A percentile compares a stretch with the other conserved stretches of the same genome.
Evolutionary conservation across 805 yeast species (phyloP).

Genomic region (Spathaspora arborariae): DNA sequence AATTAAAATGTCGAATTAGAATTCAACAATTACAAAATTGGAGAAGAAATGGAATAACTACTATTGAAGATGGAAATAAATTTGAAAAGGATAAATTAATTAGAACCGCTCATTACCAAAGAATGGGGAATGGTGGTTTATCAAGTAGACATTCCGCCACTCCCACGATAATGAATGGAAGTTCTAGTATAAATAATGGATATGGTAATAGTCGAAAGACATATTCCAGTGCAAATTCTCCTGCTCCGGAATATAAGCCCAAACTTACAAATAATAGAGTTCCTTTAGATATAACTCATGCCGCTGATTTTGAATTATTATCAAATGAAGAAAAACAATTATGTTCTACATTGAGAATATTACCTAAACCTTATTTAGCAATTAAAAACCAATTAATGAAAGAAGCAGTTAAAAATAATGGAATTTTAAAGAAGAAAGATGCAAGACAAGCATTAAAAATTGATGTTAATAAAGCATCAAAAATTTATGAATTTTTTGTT

Average conservation of each 20-base stretch:
- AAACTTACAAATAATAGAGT: constrained; percentile 44
- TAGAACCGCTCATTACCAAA: constrained; percentile 58
- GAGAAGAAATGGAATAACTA: constrained; percentile 85
- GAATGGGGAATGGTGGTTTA: constrained; percentile 42
- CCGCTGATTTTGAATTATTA: constrained; percentile 77
- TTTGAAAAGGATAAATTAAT: constrained; percentile 85
- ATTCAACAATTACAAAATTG: constrained; percentile 91
- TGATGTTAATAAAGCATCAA: constrained; percentile 81
- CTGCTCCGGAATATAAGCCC: constrained; percentile 41
- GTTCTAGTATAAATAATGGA: constrained; percentile 9
- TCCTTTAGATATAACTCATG: constrained; percentile 66
- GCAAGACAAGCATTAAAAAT: constrained; percentile 82
- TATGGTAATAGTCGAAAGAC: constrained; percentile 15
- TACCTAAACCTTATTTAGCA: constrained; percentile 92
- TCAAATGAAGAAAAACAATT: constrained; percentile 85
- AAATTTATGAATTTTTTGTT: constrained; percentile 88
- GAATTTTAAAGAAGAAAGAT: constrained; percentile 73
- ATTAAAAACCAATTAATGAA: constrained; percentile 86
- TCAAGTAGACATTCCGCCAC: constrained; percentile 19
- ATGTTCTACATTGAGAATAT: constrained; percentile 76
- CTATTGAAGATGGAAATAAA: constrained; percentile 75
- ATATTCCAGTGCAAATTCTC: constrained; percentile 24
- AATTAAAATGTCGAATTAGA: constrained; percentile 71
- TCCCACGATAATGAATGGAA: constrained; percentile 11
- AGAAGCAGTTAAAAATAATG: constrained; percentile 82